Percentiles rank a stretch among this genome's conserved stretches.
These are phyloP conservation scores for Mortierella sp. DNA, from an alignment of 371 early-diverging fungal species.

Conservation along the genomic window DNA sequence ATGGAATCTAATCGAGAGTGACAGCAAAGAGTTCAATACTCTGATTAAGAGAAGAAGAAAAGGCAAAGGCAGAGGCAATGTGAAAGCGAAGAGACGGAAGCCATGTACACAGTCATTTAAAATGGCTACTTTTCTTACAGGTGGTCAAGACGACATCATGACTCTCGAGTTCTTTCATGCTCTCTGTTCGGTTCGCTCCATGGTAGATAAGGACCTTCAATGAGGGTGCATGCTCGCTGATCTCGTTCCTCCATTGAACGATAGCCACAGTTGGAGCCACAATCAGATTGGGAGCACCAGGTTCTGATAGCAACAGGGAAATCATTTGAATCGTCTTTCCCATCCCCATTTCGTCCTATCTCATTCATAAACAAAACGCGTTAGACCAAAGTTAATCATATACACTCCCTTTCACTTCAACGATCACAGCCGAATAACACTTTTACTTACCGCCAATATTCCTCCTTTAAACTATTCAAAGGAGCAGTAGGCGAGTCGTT, in stretches of 20 bases:
- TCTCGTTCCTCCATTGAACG: conserved; percentile 90
- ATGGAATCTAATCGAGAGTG: conserved; percentile 65
- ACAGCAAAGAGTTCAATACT: background rate
- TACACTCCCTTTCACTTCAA: background rate
- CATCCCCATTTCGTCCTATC: conserved; percentile 97
- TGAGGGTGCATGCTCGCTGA: conserved; percentile 74
- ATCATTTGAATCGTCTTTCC: conserved; percentile 99
- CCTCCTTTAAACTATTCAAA: conserved; percentile 78
- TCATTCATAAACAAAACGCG: background rate
- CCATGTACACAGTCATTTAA: background rate
- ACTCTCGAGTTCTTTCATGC: conserved; percentile 58
- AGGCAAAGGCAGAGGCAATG: background rate
- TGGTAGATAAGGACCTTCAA: conserved; percentile 79
- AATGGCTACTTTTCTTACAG: conserved; percentile 57
- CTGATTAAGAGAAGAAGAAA: background rate
- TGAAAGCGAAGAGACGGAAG: background rate
- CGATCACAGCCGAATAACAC: conserved; percentile 2
- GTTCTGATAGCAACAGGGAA: conserved; percentile 77
- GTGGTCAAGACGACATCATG: conserved; percentile 90
- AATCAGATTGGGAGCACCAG: conserved; percentile 82
- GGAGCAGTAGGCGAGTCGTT: background rate
- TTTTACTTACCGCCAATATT: conserved; percentile 71
- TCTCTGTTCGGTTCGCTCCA: conserved; percentile 67
- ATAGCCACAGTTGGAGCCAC: conserved; percentile 92
- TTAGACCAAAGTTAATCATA: too few species aligned